phyloP scores from a whole-genome alignment of 2,329 filamentous ascomycete genomes.

The Byssochlamys sp. region DNA sequence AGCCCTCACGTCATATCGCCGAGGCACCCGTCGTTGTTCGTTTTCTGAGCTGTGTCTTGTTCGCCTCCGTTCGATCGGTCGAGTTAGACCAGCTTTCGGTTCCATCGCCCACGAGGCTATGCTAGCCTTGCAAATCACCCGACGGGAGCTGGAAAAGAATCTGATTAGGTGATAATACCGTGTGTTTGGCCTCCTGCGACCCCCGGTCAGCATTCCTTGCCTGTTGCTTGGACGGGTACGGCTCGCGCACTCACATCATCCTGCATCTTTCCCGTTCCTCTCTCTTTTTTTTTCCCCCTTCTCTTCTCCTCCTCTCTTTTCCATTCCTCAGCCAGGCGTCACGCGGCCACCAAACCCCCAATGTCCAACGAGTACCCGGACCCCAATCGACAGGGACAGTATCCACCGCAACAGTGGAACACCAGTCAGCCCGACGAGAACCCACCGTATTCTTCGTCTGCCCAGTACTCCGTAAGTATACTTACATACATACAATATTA shows the following conservation, averaged over 20 bases:
- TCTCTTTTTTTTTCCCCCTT: conserved; percentile 4
- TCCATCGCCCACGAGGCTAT: conserved; percentile 19
- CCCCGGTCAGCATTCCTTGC: conserved; percentile 5
- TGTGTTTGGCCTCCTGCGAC: conserved; percentile 6
- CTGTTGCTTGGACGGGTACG: conserved; percentile 2
- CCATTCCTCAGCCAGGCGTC: conserved; percentile 6
- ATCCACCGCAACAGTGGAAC: conserved; percentile 36
- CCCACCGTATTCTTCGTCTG: conserved; percentile 24
- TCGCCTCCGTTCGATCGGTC: conserved; percentile 3
- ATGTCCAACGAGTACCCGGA: conserved; percentile 35
- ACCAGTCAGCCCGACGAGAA: conserved; percentile 30
- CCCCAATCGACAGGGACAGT: conserved; percentile 37
- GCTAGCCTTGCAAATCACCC: conserved; percentile 25
- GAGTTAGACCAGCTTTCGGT: not conserved
- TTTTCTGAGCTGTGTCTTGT: not conserved
- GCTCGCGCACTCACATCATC: conserved; percentile 17
- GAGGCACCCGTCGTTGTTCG: not conserved
- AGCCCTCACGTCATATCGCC: conserved; percentile 1
- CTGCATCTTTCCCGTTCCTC: conserved; percentile 13
- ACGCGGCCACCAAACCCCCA: conserved; percentile 15
- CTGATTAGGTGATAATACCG: conserved; percentile 15
- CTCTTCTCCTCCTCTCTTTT: not conserved
- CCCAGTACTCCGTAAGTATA: conserved; percentile 32
- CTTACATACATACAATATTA: not conserved
- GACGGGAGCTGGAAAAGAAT: conserved; percentile 17